A percentile compares a stretch with the other conserved stretches of the same genome.
These are phyloP conservation scores for Schizophyllum commune DNA, from an alignment of 1,284 basidiomycete genomes.

Conservation along the genomic window DNA sequence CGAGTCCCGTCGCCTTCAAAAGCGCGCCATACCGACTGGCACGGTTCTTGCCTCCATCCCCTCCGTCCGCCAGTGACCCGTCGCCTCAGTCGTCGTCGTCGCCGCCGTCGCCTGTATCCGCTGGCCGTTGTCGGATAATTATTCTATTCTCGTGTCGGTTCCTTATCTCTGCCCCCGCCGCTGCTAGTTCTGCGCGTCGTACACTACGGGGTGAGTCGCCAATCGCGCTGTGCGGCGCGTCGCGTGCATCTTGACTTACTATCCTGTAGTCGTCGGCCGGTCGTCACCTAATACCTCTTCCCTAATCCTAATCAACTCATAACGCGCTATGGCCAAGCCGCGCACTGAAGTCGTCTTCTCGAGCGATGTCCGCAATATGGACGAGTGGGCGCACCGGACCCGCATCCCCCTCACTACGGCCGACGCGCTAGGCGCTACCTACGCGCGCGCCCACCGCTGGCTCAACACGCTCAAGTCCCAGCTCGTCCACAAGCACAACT, in stretches of 20 bases:
- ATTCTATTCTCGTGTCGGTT: not conserved
- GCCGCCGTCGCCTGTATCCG: not conserved
- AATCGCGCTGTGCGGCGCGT: not conserved
- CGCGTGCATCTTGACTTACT: not conserved
- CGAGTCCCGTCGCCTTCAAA: not conserved
- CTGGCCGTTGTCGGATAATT: not conserved
- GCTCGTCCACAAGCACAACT: conserved; percentile 59
- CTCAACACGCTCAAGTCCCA: conserved; percentile 50
- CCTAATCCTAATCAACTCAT: conserved; percentile 25
- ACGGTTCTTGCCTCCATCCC: not conserved
- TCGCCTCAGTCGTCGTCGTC: not conserved
- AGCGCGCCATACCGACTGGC: not conserved
- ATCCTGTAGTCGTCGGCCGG: not conserved
- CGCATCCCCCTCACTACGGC: conserved; percentile 73
- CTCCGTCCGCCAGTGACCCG: not conserved
- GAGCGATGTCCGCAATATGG: conserved; percentile 69
- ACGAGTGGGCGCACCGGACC: conserved; percentile 70
- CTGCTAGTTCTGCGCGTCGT: not conserved
- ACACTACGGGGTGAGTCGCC: not conserved
- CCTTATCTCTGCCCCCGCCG: not conserved
- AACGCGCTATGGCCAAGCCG: conserved; percentile 17
- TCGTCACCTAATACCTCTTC: conserved; percentile 4
- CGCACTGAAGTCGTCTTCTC: conserved; percentile 65
- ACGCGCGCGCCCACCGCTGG: conserved; percentile 72
- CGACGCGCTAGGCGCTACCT: conserved; percentile 68